Conservation (phyloP, 768 basidiomycete genomes). For the Boletus speciosus region DNA sequence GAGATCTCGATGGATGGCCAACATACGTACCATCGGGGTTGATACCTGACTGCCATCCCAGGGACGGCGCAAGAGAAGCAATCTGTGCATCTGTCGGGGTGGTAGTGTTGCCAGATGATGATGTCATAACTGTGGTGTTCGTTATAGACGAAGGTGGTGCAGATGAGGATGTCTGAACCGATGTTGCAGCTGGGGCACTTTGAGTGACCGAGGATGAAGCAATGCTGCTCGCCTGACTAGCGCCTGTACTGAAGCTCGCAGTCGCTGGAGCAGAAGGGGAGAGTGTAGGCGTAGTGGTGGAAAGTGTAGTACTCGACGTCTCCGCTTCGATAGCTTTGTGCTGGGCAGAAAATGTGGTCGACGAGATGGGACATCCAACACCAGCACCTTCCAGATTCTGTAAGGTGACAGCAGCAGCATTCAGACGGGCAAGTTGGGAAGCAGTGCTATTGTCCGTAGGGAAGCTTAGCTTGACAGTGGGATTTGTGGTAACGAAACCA, state of each 20-base stretch:
- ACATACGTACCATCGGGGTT: slow-evolving; percentile 55
- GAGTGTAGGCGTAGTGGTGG: neutral
- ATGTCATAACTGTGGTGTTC: neutral
- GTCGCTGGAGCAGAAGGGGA: neutral
- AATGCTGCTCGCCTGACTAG: neutral
- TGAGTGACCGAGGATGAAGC: neutral
- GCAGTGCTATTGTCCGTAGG: slow-evolving; percentile 54
- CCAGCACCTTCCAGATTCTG: slow-evolving; percentile 72
- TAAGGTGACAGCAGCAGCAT: slow-evolving; percentile 60
- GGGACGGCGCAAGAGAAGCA: slow-evolving; percentile 50
- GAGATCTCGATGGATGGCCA: neutral
- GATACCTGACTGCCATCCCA: slow-evolving; percentile 50
- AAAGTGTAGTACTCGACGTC: neutral
- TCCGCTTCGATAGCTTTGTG: slow-evolving; percentile 24
- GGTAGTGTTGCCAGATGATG: slow-evolving; percentile 4
- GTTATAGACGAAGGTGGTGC: neutral
- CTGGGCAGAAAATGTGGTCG: slow-evolving; percentile 55
- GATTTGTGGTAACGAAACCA: slow-evolving; percentile 64
- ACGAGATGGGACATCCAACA: slow-evolving; percentile 61
- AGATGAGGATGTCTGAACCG: neutral
- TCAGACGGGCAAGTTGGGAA: slow-evolving; percentile 54
- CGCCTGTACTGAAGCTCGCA: neutral
- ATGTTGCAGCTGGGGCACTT: neutral
- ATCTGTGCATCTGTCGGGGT: slow-evolving; percentile 24
- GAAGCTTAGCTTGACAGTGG: slow-evolving; percentile 54